Evolutionary conservation across 495 filamentous ascomycete genomes (phyloP).

Genomic region (Aspergillus incahuasiensis): DNA sequence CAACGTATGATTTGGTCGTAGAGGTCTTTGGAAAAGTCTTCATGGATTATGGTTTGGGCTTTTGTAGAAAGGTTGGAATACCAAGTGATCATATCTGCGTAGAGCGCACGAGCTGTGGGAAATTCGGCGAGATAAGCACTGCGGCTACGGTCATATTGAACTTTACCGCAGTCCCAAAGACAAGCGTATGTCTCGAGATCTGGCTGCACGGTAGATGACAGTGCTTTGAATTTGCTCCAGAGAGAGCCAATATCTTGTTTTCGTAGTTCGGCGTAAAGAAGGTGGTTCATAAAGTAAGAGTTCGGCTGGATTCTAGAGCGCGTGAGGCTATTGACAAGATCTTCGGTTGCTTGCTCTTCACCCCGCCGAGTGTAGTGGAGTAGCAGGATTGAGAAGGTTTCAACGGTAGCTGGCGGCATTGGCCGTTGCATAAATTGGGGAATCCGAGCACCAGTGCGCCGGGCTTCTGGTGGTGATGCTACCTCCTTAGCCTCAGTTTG

Average conservation of each 20-base stretch:
- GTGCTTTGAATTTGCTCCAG: slow-evolving; percentile 50
- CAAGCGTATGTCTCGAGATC: slow-evolving; percentile 67
- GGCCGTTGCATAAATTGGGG: slow-evolving; percentile 36
- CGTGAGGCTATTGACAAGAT: slow-evolving; percentile 53
- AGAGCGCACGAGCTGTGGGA: slow-evolving; percentile 50
- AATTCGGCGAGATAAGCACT: slow-evolving; percentile 34
- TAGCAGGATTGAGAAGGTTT: slow-evolving; percentile 73
- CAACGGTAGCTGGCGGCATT: slow-evolving; percentile 59
- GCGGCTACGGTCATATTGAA: slow-evolving; percentile 45
- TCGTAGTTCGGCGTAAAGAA: slow-evolving; percentile 57
- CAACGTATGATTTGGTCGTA: slow-evolving; percentile 55
- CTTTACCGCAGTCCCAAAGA: slow-evolving; percentile 58
- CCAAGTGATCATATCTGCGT: slow-evolving; percentile 58
- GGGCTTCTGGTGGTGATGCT: slow-evolving; percentile 3
- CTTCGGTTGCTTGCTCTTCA: slow-evolving; percentile 49
- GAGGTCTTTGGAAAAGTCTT: slow-evolving; percentile 46
- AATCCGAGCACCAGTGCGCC: slow-evolving; percentile 22
- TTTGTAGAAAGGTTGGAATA: slow-evolving; percentile 30
- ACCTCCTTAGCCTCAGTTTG: slow-evolving; percentile 25
- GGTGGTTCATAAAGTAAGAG: slow-evolving; percentile 70
- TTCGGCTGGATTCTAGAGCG: slow-evolving; percentile 59
- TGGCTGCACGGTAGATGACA: slow-evolving; percentile 47
- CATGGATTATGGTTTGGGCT: slow-evolving; percentile 18
- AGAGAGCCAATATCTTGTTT: slow-evolving; percentile 48
- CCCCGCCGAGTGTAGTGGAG: slow-evolving; percentile 62